Percentiles rank a stretch among this genome's conserved stretches.
Evolutionary conservation across 495 filamentous ascomycete species (phyloP).

Genomic region (Penicillium bialowiezense): DNA sequence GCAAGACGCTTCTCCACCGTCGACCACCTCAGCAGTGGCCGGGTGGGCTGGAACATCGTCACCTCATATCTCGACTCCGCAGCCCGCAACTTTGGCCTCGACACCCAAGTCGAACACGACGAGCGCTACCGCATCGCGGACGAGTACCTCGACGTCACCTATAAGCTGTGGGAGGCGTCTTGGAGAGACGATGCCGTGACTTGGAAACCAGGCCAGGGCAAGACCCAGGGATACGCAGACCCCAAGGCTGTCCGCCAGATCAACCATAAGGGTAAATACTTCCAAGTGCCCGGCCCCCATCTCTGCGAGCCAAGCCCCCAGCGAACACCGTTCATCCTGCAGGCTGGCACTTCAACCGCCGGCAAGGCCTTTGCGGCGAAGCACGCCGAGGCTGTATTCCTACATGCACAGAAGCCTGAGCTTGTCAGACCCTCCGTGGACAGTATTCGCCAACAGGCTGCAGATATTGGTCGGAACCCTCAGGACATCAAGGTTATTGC

Average conservation of each 20-base stretch:
- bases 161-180: slow-evolving; percentile 65
- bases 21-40: slow-evolving; percentile 64
- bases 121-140: slow-evolving; percentile 65
- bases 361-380: slow-evolving; percentile 63
- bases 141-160: slow-evolving; percentile 66
- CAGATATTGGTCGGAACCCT: slow-evolving; percentile 41
- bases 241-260: slow-evolving; percentile 58
- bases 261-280: slow-evolving; percentile 65
- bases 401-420: slow-evolving; percentile 49
- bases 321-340: slow-evolving; percentile 62
- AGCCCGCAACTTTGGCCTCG: slow-evolving; percentile 56
- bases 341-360: slow-evolving; percentile 60
- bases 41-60: slow-evolving; percentile 67
- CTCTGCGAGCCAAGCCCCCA: slow-evolving; percentile 64
- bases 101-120: slow-evolving; percentile 62
- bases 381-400: slow-evolving; percentile 53
- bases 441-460: slow-evolving; percentile 47
- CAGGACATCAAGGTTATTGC: slow-evolving; percentile 51
- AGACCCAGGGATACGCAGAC: slow-evolving; percentile 50
- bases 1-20: slow-evolving; percentile 63
- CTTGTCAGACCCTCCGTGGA: slow-evolving; percentile 43
- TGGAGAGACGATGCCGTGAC: slow-evolving; percentile 65
- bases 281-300: slow-evolving; percentile 62
- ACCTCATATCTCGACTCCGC: slow-evolving; percentile 65
- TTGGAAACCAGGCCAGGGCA: slow-evolving; percentile 12